These are phyloP conservation scores for Epichloe scottii DNA, from an alignment of 2,329 filamentous ascomycete genomes.

Conservation along the genomic window DNA sequence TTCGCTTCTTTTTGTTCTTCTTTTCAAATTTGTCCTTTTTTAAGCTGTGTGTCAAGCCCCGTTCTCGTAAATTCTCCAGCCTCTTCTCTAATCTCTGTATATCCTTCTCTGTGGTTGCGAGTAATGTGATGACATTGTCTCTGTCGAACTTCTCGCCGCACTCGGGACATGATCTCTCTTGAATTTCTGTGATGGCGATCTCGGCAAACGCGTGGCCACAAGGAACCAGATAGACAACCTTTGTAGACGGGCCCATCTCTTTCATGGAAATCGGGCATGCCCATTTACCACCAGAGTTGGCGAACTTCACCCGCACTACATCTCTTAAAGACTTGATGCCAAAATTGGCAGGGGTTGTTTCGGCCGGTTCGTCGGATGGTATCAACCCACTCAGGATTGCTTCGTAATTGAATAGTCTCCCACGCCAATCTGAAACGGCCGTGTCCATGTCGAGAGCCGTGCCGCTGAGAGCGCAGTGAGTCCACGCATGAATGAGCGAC, in stretches of 20 bases:
- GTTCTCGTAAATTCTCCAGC: constrained; percentile 53
- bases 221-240: constrained; percentile 79
- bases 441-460: constrained; percentile 55
- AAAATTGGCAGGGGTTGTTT: constrained; percentile 30
- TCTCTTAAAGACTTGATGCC: constrained; percentile 75
- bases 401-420: constrained; percentile 91
- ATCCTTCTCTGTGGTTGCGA: constrained; percentile 60
- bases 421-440: constrained; percentile 72
- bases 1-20: constrained; percentile 57
- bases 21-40: constrained; percentile 60
- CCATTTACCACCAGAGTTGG: constrained; percentile 42
- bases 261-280: constrained; percentile 83
- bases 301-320: constrained; percentile 73
- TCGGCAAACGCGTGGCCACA: constrained; percentile 94
- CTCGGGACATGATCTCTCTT: constrained; percentile 49
- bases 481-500: constrained; percentile 77
- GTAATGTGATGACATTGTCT: constrained; percentile 70
- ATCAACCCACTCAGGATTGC: constrained; percentile 56
- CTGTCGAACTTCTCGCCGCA: constrained; percentile 64
- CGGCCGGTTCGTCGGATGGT: constrained; percentile 45
- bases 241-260: constrained; percentile 65
- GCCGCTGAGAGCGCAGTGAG: constrained; percentile 75
- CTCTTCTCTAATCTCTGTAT: constrained; percentile 54
- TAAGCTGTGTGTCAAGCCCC: constrained; percentile 70
- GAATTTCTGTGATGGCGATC: constrained; percentile 69